Evolutionary conservation across 2,329 filamentous ascomycete species (phyloP).

Genomic region (Botrytis hyacinthi): DNA sequence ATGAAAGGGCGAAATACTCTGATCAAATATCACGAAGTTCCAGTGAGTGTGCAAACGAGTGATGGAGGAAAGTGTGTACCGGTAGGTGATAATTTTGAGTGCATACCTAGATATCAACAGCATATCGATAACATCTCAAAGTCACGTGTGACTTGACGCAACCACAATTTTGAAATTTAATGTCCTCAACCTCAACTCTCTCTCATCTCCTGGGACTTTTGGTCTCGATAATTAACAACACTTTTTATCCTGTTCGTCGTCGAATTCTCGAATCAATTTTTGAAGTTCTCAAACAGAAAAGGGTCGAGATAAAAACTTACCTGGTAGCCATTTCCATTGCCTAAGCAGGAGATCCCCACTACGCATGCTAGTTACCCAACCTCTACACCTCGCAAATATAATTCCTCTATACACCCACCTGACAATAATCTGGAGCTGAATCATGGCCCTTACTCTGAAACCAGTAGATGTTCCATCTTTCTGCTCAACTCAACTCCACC

Average conservation of each 20-base stretch:
- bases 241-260: neutral
- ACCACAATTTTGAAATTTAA: neutral
- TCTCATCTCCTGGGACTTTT: neutral
- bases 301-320: neutral
- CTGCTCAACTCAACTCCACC: constrained; percentile 65
- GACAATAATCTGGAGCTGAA: neutral
- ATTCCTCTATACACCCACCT: neutral
- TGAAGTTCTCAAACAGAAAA: neutral
- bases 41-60: neutral
- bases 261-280: neutral
- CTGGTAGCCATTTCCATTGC: neutral
- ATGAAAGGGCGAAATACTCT: neutral
- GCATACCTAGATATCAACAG: neutral
- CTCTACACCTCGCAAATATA: neutral
- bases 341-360: neutral
- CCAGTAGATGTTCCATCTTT: constrained; percentile 63
- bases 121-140: neutral
- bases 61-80: neutral
- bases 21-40: neutral
- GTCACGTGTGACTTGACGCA: neutral
- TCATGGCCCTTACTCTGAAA: constrained; percentile 40
- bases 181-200: neutral
- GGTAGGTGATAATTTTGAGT: neutral
- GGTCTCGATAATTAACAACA: neutral
- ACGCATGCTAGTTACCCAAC: neutral